Base-by-base conservation (phyloP, 441 rosid genomes). In the Arabidopsis lyrata region DNA sequence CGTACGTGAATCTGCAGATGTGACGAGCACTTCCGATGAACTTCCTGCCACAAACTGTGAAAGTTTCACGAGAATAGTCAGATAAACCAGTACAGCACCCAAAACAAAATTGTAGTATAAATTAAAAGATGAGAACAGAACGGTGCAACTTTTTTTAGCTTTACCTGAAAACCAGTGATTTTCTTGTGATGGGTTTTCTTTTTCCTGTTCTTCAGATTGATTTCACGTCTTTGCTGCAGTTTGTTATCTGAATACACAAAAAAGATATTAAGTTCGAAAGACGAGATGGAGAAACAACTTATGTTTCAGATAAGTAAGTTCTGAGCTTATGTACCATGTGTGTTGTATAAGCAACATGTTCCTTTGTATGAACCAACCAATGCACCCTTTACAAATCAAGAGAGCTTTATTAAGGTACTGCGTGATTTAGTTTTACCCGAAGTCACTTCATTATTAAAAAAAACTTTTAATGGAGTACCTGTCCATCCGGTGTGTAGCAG, bases 141-240 rank as follows among this genome's bases (percentile, higher is more conserved):
- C 1, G 13, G 53, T 48, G 27, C 14, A 61, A 54, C 20, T 70
- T 56, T 6, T 29, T 48, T 39, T 55, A 38, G 63, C 50, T 69
- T 66, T 83, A 95, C 99, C 96, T 95, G 97, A 86, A 95, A 95
- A 79, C 99, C 99, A 44, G 97, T 95, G 75, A 95, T 92, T 87
- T 95, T 95, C 87, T 87, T 95, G 73, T 77, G 96, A 75, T 85
- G 92, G 47, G 97, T 70, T 83, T 89, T 92, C 91, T 95, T 94
- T 88, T 89, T 95, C 84, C 82, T 90, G 73, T 86, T 92, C 86
- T 85, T 96, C 79, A 95, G 84, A 82, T 90, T 86, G 77, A 95
- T 90, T 77, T 86, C 89, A 72, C 86, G 78, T 76, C 85, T 87
- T 36, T 82, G 89, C 70, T 88, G 95, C 85, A 95, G 80, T 85